Base-by-base conservation (phyloP, 495 filamentous ascomycete genomes). In the Penicillium coprophilum region DNA sequence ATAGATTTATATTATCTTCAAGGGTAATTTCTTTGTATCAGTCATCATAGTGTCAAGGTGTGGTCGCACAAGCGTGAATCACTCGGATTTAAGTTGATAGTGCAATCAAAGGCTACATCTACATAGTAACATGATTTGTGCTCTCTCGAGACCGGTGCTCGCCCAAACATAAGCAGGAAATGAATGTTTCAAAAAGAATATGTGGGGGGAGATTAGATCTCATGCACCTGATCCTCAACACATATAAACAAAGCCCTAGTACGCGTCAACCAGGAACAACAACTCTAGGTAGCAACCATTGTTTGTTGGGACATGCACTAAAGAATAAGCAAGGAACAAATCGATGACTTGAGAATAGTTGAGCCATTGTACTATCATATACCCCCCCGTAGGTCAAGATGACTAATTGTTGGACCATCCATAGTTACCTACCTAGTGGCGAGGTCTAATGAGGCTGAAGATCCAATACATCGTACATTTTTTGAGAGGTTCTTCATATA, bases 101-200 rank as follows among this genome's bases (percentile, higher is more conserved):
- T 28, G n/a, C 15, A 46, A 30, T 46, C 12, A 9, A 50, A 31
- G 21, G 23, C 49, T 40, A 19, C 12, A 7, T 27, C 47, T 45
- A 45, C 13, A 27, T 15, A 6, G 47, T 39, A 13, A 28, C 12
- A 27, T 39, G 47, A 50, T 50, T 28, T 23, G 32, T 32, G 21
- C 41, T 45, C 13, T 21, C 43, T 23, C 12, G 17, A 23, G 15
- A 17, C n/a, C 27, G 20, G 23, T 17, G 2, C 41, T 30, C 19
- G 36, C 41, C 21, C 19, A 17, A 40, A 3, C 31, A 9, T 12
- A 54, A 46, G 20, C 41, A 38, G 52, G 28, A 54, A 45, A 46
- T 54, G 27, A 43, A 9, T 52, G 52, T 54, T 43, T 54, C n/a
- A 45, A 6, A 21, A 28, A n/a, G n/a, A 27, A 27, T 34, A 30